Conservation (phyloP, 805 yeast genomes). For the Starmerella sirachaensis region DNA sequence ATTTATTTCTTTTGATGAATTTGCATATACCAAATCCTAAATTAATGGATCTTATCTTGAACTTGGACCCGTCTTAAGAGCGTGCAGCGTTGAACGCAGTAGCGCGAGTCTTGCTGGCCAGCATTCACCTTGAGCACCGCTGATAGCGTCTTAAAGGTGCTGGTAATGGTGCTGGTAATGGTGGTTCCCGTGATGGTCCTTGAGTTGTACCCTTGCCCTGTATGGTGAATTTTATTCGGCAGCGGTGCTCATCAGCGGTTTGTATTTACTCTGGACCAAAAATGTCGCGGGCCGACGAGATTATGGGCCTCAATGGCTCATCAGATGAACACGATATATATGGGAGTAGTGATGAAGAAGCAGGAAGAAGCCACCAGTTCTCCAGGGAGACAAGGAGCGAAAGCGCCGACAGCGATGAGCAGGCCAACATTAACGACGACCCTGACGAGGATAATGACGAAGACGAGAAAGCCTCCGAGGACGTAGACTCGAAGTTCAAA, state of each 20-base stretch:
- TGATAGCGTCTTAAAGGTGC: no score
- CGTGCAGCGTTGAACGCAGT: no score
- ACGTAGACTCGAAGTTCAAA: constrained; percentile 12
- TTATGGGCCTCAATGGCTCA: constrained; percentile 16
- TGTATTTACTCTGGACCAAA: neutral
- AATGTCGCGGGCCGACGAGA: constrained; percentile 16
- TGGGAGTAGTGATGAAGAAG: constrained; percentile 14
- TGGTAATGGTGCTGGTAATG: no score
- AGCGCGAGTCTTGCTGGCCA: no score
- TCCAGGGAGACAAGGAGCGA: neutral
- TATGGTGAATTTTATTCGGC: no score
- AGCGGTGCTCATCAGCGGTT: neutral
- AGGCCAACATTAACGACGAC: constrained; percentile 24
- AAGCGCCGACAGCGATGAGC: constrained; percentile 1
- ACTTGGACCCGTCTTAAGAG: no score
- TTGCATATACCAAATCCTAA: no score
- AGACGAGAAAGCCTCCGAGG: constrained; percentile 19
- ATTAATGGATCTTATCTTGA: no score
- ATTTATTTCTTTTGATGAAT: no score
- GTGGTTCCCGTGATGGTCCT: no score
- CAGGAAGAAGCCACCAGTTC: constrained; percentile 11
- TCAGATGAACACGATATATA: constrained; percentile 12
- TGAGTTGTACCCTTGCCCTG: no score
- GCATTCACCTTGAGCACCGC: no score
- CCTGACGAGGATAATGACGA: constrained; percentile 16